Percentiles rank a stretch among this genome's conserved stretches.
Conservation (phyloP, 1,139 yeast genomes). For the Geotrichum histeridarum region DNA sequence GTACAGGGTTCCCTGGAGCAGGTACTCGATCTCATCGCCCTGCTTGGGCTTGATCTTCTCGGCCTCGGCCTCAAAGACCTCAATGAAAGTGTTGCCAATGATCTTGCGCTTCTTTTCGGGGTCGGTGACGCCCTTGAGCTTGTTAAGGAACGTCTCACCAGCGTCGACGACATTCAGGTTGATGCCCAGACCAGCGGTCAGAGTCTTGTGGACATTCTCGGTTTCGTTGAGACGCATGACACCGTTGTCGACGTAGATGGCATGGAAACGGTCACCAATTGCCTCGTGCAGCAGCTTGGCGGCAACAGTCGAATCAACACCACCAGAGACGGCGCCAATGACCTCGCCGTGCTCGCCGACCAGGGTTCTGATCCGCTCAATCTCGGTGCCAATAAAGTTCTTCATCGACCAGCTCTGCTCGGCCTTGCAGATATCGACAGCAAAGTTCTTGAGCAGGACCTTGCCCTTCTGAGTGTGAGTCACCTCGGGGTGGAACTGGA, state of each 20-base stretch:
- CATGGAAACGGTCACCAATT: slow-evolving; percentile 97
- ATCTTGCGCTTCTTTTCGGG: slow-evolving; percentile 99
- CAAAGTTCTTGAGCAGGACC: slow-evolving; percentile 80
- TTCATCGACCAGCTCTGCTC: slow-evolving; percentile 95
- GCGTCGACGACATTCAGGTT: slow-evolving; percentile 94
- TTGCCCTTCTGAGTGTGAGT: slow-evolving; percentile 94
- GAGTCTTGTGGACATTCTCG: slow-evolving; percentile 75
- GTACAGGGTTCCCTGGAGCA: slow-evolving; percentile 94
- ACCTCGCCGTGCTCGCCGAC: slow-evolving; percentile 99
- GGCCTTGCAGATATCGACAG: slow-evolving; percentile 83
- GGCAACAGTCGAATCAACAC: slow-evolving; percentile 99
- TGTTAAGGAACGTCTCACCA: slow-evolving; percentile 75
- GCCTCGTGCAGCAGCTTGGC: slow-evolving; percentile 98
- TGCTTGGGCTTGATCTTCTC: slow-evolving; percentile 77
- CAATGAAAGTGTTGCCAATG: slow-evolving; percentile 96
- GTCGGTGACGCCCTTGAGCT: slow-evolving; percentile 90
- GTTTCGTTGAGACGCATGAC: slow-evolving; percentile 95
- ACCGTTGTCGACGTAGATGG: slow-evolving; percentile 96
- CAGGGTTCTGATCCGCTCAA: slow-evolving; percentile 78
- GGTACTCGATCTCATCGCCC: slow-evolving; percentile 81
- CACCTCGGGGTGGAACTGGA: slow-evolving; percentile 99
- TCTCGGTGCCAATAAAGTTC: slow-evolving; percentile 94
- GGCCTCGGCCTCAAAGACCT: slow-evolving; percentile 94
- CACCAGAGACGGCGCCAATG: slow-evolving; percentile 99
- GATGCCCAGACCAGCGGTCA: slow-evolving; percentile 89